phyloP scores from a whole-genome alignment of 768 basidiomycete species.

The Boletus coccyginus region DNA sequence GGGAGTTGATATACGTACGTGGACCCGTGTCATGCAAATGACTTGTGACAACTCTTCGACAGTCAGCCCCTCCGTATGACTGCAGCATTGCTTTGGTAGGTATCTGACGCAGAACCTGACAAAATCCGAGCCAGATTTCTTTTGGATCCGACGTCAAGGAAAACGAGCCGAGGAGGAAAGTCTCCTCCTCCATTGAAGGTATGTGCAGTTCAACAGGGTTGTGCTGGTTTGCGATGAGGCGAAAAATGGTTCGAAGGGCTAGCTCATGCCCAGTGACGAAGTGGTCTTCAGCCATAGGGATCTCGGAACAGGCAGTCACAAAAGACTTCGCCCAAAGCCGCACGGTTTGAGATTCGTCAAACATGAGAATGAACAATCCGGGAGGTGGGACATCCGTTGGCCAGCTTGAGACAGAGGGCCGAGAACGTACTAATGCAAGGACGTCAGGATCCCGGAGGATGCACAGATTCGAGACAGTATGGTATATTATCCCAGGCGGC shows the following conservation, averaged over 20 bases:
- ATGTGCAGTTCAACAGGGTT: background rate
- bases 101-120: constrained; percentile 48
- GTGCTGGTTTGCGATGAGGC: constrained; percentile 10
- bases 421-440: constrained; percentile 30
- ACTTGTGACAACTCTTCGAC: constrained; percentile 53
- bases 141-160: constrained; percentile 38
- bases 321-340: constrained; percentile 61
- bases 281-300: constrained; percentile 46
- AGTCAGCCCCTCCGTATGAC: constrained; percentile 36
- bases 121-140: constrained; percentile 53
- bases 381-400: constrained; percentile 58
- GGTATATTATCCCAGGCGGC: constrained; percentile 55
- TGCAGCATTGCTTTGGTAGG: constrained; percentile 44
- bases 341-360: constrained; percentile 47
- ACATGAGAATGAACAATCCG: constrained; percentile 55
- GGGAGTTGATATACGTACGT: constrained; percentile 45
- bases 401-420: constrained; percentile 42
- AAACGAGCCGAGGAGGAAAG: constrained; percentile 5
- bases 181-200: constrained; percentile 4
- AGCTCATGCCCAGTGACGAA: constrained; percentile 47
- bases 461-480: constrained; percentile 58
- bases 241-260: constrained; percentile 43
- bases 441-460: constrained; percentile 54
- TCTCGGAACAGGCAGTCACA: constrained; percentile 34
- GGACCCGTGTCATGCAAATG: constrained; percentile 60